Base-by-base conservation (phyloP, 495 filamentous ascomycete species). In the Pseudomonodictys pantanalensis region DNA sequence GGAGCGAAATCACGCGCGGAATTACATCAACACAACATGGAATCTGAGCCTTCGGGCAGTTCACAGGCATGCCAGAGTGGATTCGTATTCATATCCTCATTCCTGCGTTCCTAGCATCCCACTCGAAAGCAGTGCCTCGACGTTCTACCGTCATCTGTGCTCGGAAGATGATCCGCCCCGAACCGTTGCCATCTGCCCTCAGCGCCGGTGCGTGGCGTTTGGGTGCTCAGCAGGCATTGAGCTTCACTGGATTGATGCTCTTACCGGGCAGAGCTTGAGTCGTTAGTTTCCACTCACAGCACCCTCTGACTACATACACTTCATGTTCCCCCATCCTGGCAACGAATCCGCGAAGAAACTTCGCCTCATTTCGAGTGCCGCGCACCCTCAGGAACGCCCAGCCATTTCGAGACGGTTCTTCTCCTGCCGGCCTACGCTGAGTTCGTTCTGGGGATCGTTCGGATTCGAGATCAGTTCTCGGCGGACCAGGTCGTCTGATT, bases 221-320 rank as follows among this genome's bases (percentile, higher is more conserved):
- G 87, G 87, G 17, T 89, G 82, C 47, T 76, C 77, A 22, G 75
- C 77, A 8, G 85, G 87, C 7, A 83, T 90, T 39, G 86, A 91
- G 61, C 70, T 91, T 8, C 85, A 88, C 61, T 90, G 87, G 85
- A 73, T 87, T 24, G 85, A 89, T 66, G 80, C 81, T 38, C 62
- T 78, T 25, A 86, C 78, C 2, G 78, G 81, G 0, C 79, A 81
- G 56, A 77, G 83, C 43, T 73, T 80, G 47, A 84, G 74, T 69
- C 78, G 77, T 60, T 87, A 80, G 76, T 87, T 91, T 52, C 83
- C 85, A 1, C 81, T 89, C 52, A 81, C 83, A 3, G 78, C 84
- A 33, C 81, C 87, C 1, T 82, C 81, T 0, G 87, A 90, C 55
- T 79, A 79, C 56, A 65, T 90, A 6, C 84, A 85, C 62, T 90